Base-by-base conservation (phyloP, 805 yeast species). In the Pichia thaimueangensis region DNA sequence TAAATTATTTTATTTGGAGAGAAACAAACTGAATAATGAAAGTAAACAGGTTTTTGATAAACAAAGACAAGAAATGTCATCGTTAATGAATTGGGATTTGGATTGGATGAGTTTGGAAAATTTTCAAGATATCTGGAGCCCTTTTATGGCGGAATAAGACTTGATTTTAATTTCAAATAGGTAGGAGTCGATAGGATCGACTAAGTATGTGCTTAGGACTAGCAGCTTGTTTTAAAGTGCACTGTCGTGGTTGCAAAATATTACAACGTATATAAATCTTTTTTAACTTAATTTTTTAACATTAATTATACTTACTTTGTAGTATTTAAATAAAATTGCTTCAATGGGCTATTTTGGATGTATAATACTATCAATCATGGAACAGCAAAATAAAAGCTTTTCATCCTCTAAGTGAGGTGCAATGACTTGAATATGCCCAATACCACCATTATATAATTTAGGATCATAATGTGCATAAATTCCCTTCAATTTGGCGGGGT, bases 391-490 rank as follows among this genome's bases (percentile, higher is more conserved):
- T 33, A 73, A 71, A 31, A 73, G 74, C 43, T 75, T 79, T 56
- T 76, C 81, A 52, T 76, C 76, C 24, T 56, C 56, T 45, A 71
- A 70, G 34, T 64, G 53, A 35, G 67, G 70, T 3, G 80, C 76
- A 30, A 61, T 57, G 52, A 75, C 74, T 47, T 62, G 64, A 23
- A 58, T 59, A 35, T 65, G 67, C 51, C 74, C 80, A 47, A 74
- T 62, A 49, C 67, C 56, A 48, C 76, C 81, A 48, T 72, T 56
- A 6, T 57, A 63, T 39, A 66, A 62, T 60, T 78, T 68, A 49
- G 65, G 69, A 40, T 55, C 40, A 55, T 64, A 66, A 17, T 22
- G 30, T 13, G 36, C 31, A 32, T 31, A 39, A 12, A 31, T 39
- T 13, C 13, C 6, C 5, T 39, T 15, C n/a, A 39, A 13, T 8